Percentiles rank a stretch among this genome's conserved stretches.
Conservation (phyloP, 106 monocot species). For the Platanthera zijinensis region DNA sequence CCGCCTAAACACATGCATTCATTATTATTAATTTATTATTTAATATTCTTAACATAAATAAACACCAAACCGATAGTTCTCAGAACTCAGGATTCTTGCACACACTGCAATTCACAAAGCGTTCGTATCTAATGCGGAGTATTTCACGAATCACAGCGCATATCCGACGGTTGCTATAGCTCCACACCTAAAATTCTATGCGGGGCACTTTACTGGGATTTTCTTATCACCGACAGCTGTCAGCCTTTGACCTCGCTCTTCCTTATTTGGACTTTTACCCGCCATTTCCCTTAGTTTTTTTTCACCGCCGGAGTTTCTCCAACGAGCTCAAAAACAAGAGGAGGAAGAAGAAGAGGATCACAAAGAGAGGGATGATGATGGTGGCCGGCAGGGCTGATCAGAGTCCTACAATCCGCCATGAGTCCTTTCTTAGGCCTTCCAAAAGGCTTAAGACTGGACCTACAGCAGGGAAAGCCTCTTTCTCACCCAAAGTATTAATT, state of each 20-base stretch:
- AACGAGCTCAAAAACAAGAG: background rate
- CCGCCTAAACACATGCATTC: too few species aligned
- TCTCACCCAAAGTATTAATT: background rate
- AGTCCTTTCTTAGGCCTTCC: conserved; percentile 6
- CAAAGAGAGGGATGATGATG: conserved; percentile 31
- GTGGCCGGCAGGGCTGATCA: conserved; percentile 18
- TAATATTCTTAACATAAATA: too few species aligned
- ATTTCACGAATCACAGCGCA: too few species aligned
- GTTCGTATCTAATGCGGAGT: too few species aligned
- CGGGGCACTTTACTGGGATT: too few species aligned
- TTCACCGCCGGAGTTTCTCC: too few species aligned
- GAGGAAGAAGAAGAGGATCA: conserved; percentile 10
- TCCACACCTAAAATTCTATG: too few species aligned
- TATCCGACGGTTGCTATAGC: too few species aligned
- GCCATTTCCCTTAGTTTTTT: background rate
- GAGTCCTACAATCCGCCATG: conserved; percentile 19
- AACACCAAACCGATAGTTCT: too few species aligned
- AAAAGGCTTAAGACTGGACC: conserved; percentile 27
- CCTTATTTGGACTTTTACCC: background rate
- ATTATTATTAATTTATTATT: too few species aligned
- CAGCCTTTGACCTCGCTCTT: background rate
- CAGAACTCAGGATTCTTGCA: too few species aligned
- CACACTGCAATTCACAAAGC: too few species aligned
- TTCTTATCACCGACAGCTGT: background rate
- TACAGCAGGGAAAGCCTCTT: background rate